Conservation (phyloP, 306 rosid species). For the Dalbergia cochinchinensis region DNA sequence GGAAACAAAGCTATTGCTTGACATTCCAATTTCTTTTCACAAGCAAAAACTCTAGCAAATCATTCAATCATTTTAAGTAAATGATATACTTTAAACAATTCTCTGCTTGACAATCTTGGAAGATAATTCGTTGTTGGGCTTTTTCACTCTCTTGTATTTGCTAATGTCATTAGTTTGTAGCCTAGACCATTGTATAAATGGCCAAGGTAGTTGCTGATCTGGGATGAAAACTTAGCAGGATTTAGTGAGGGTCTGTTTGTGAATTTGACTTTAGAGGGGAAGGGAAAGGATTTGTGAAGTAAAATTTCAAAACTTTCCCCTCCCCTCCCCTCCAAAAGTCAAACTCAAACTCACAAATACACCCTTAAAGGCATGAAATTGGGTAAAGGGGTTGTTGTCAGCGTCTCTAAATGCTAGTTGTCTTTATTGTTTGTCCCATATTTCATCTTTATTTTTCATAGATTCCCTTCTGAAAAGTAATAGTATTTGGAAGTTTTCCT, state of each 20-base stretch:
- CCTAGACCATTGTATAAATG: conserved; percentile 5
- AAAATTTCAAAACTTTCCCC: too few species aligned
- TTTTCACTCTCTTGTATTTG: neutral
- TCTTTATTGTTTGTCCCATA: neutral
- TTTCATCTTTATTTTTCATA: neutral
- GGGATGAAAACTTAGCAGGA: neutral
- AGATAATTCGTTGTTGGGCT: neutral
- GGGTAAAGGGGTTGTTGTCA: neutral
- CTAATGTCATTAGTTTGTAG: conserved; percentile 10
- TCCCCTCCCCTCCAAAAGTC: too few species aligned
- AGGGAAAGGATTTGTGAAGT: too few species aligned
- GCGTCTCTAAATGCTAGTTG: neutral
- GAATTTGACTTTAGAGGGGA: too few species aligned
- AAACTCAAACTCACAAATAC: too few species aligned
- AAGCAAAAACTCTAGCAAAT: neutral
- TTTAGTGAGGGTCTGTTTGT: neutral
- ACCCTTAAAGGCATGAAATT: neutral
- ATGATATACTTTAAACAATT: conserved; percentile 6
- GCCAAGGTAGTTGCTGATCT: neutral
- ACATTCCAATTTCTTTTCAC: neutral
- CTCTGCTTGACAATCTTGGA: neutral
- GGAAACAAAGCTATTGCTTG: neutral
- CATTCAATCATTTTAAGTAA: neutral
- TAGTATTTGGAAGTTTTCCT: neutral
- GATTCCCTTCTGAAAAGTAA: neutral